Evolutionary conservation across 495 filamentous ascomycete genomes (phyloP).

Genomic region (Physcia stellaris): DNA sequence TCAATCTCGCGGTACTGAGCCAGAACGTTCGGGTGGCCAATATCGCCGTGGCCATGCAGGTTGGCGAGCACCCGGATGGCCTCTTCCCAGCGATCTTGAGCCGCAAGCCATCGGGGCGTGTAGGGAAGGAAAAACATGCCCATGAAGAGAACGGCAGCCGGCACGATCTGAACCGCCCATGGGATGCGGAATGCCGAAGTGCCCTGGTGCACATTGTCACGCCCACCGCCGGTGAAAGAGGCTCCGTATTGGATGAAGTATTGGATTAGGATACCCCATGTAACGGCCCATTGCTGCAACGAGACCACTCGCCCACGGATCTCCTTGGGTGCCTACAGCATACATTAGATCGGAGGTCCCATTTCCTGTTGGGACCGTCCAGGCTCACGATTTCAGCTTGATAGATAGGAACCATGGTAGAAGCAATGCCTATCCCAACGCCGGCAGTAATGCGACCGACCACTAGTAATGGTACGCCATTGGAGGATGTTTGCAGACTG

Average conservation of each 20-base stretch:
- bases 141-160: constrained; percentile 46
- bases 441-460: constrained; percentile 55
- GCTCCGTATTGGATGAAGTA: constrained; percentile 63
- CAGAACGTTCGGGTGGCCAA: constrained; percentile 46
- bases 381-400: constrained; percentile 65
- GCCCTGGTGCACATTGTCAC: constrained; percentile 40
- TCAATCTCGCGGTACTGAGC: constrained; percentile 55
- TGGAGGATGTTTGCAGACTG: constrained; percentile 44
- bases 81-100: constrained; percentile 63
- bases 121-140: constrained; percentile 60
- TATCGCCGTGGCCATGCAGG: constrained; percentile 47
- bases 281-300: constrained; percentile 66
- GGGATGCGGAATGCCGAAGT: constrained; percentile 52
- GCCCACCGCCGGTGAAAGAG: constrained; percentile 46
- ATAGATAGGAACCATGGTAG: constrained; percentile 63
- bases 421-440: constrained; percentile 59
- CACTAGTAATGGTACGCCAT: constrained; percentile 47
- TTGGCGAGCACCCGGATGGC: constrained; percentile 43
- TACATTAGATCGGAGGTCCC: too few species aligned
- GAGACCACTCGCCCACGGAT: constrained; percentile 65
- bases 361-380: too few species aligned
- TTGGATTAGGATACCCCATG: constrained; percentile 50
- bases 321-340: constrained; percentile 62
- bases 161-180: constrained; percentile 58
- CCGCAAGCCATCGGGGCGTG: constrained; percentile 61